These are phyloP conservation scores for Paramecium sexaurelia DNA, from an alignment of 73 alveolate species.

Conservation along the genomic window DNA sequence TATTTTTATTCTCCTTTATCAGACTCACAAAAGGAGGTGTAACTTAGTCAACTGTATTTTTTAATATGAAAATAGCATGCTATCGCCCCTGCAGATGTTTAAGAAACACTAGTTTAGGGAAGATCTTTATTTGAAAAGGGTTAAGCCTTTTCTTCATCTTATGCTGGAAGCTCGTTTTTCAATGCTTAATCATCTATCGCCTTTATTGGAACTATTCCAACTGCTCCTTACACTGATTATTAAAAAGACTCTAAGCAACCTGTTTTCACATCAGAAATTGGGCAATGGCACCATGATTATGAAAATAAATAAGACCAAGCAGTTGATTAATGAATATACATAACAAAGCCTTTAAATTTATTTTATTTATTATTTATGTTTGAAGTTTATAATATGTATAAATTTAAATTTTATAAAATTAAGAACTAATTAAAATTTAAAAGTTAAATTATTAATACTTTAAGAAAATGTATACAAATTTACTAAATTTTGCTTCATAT, in stretches of 20 bases:
- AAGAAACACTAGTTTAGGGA: background rate
- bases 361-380: too few relatives aligned
- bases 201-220: background rate
- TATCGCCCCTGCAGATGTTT: background rate
- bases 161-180: background rate
- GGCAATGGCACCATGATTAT: background rate
- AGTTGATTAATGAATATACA: background rate
- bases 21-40: background rate
- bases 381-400: too few relatives aligned
- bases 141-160: conserved; percentile 3
- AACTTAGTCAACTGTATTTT: background rate
- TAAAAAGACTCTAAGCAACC: background rate
- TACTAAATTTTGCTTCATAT: too few relatives aligned
- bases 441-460: too few relatives aligned
- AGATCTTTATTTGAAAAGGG: conserved; percentile 18
- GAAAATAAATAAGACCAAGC: too few relatives aligned
- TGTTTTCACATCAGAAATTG: background rate
- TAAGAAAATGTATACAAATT: too few relatives aligned
- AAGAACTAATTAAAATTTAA: too few relatives aligned
- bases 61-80: background rate
- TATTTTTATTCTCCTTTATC: background rate
- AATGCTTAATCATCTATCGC: background rate
- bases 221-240: conserved; percentile 1
- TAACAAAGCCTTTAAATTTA: too few relatives aligned
- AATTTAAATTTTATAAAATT: too few relatives aligned